Conservation (phyloP, 352 stramenopile species). For the Globisporangium apiculatum region DNA sequence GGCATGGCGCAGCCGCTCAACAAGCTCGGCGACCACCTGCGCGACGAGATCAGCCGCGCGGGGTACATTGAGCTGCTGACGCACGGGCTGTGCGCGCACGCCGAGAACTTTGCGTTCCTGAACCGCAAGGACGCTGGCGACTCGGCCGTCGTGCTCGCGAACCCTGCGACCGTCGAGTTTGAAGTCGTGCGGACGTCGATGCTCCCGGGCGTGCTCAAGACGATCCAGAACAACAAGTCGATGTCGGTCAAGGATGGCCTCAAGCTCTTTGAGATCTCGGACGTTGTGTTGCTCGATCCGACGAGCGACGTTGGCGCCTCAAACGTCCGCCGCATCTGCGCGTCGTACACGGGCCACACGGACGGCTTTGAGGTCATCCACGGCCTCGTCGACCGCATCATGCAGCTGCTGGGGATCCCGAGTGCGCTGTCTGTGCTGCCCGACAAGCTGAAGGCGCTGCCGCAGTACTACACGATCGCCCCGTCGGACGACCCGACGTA, state of each 20-base stretch:
- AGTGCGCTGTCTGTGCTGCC: constrained; percentile 61
- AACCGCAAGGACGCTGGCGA: constrained; percentile 75
- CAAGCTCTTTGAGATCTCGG: constrained; percentile 99
- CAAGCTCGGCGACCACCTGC: constrained; percentile 95
- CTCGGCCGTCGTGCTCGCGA: constrained; percentile 93
- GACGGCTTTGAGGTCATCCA: constrained; percentile 99
- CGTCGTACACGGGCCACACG: constrained; percentile 95
- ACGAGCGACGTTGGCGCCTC: constrained; percentile 91
- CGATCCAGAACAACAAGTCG: constrained; percentile 97
- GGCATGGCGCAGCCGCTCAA: constrained; percentile 96
- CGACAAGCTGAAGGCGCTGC: constrained; percentile 40
- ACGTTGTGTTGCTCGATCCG: constrained; percentile 96
- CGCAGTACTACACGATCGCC: constrained; percentile 79
- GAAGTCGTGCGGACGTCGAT: constrained; percentile 98
- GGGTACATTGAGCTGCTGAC: constrained; percentile 98
- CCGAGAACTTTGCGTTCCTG: constrained; percentile 97
- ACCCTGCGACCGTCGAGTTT: constrained; percentile 99
- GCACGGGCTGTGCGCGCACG: constrained; percentile 94
- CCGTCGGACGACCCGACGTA: constrained; percentile 77
- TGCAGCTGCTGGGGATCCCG: constrained; percentile 95
- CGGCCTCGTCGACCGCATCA: constrained; percentile 98
- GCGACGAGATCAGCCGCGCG: constrained; percentile 96
- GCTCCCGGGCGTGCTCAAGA: constrained; percentile 98
- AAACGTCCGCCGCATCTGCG: constrained; percentile 95
- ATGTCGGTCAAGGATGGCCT: constrained; percentile 95